Evolutionary conservation across 75 land plant genomes (phyloP).

Genomic region (Ceratopteris richardii): DNA sequence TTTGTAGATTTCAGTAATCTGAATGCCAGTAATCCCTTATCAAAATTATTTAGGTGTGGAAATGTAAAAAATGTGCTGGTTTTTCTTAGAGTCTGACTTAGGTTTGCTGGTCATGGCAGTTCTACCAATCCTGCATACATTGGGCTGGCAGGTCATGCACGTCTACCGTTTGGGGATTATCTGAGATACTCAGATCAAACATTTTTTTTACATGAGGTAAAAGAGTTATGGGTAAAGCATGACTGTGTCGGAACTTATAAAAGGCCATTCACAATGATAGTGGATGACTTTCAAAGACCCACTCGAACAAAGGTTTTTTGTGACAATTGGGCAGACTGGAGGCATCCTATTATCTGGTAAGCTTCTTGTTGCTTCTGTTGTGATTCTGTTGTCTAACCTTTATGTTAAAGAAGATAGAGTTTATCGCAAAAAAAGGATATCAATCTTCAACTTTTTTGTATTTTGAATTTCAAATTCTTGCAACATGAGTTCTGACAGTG

Average conservation of each 20-base stretch:
- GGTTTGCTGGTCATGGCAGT: not conserved
- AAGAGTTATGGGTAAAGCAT: slow-evolving; percentile 73
- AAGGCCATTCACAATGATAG: slow-evolving; percentile 51
- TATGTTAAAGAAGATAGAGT: not conserved
- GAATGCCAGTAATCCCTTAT: too few species aligned
- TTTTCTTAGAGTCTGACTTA: not conserved
- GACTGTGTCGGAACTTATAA: slow-evolving; percentile 46
- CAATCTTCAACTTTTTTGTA: too few species aligned
- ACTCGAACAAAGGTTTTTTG: slow-evolving; percentile 64
- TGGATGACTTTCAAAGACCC: slow-evolving; percentile 77
- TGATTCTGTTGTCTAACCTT: not conserved
- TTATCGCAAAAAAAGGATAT: too few species aligned
- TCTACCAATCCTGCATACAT: slow-evolving; percentile 2
- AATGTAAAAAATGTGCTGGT: too few species aligned
- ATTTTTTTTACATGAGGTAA: slow-evolving; percentile 71
- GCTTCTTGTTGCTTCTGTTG: slow-evolving; percentile 1
- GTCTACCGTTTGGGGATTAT: slow-evolving; percentile 74
- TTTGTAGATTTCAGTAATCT: too few species aligned
- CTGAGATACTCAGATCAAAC: slow-evolving; percentile 56
- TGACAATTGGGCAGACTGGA: slow-evolving; percentile 76
- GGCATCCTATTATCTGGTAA: slow-evolving; percentile 81
- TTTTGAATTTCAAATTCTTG: too few species aligned
- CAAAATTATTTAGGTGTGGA: too few species aligned
- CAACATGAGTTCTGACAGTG: too few species aligned
- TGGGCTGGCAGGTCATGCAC: slow-evolving; percentile 1